Percentiles rank a stretch among this genome's conserved stretches.
Evolutionary conservation across 768 basidiomycete genomes (phyloP).

Genomic region (Trametes gibbosa): DNA sequence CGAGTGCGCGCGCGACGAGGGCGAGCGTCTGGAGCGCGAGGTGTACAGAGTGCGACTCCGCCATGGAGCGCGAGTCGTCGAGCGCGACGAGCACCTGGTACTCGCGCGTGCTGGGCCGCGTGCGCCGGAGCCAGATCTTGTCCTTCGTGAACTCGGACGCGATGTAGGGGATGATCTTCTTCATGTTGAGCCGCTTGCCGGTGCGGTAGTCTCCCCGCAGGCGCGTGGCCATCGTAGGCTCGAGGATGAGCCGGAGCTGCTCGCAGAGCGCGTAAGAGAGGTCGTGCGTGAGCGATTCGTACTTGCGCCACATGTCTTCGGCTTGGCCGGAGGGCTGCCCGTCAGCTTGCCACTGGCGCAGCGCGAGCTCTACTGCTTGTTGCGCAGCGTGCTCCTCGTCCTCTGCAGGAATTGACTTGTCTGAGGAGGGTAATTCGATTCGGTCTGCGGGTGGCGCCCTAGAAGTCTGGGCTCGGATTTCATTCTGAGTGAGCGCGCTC

Average conservation of each 20-base stretch:
- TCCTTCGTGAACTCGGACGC: slow-evolving; percentile 99
- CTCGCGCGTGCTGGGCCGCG: slow-evolving; percentile 89
- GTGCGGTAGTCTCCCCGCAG: slow-evolving; percentile 96
- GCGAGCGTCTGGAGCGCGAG: slow-evolving; percentile 93
- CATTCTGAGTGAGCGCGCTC: slow-evolving; percentile 20
- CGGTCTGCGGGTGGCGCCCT: not conserved
- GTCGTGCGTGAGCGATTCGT: slow-evolving; percentile 87
- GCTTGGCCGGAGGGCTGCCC: slow-evolving; percentile 56
- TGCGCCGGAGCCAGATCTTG: slow-evolving; percentile 97
- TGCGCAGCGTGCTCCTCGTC: slow-evolving; percentile 28
- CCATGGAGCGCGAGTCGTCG: slow-evolving; percentile 97
- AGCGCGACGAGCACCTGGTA: slow-evolving; percentile 94
- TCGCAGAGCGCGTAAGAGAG: slow-evolving; percentile 92
- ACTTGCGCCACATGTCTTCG: slow-evolving; percentile 86
- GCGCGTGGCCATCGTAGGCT: slow-evolving; percentile 91
- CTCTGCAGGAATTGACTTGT: not conserved
- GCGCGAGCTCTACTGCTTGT: slow-evolving; percentile 44
- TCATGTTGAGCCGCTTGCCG: slow-evolving; percentile 98
- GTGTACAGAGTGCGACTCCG: slow-evolving; percentile 87
- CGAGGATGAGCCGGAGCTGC: slow-evolving; percentile 93
- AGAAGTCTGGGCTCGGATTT: slow-evolving; percentile 15
- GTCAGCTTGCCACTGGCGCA: slow-evolving; percentile 59
- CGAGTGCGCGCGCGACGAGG: slow-evolving; percentile 86
- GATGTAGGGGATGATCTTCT: slow-evolving; percentile 96
- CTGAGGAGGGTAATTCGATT: not conserved